Percentiles rank a stretch among this genome's conserved stretches.
phyloP scores from a whole-genome alignment of 768 basidiomycete species.

The Trametes cinnabarina region DNA sequence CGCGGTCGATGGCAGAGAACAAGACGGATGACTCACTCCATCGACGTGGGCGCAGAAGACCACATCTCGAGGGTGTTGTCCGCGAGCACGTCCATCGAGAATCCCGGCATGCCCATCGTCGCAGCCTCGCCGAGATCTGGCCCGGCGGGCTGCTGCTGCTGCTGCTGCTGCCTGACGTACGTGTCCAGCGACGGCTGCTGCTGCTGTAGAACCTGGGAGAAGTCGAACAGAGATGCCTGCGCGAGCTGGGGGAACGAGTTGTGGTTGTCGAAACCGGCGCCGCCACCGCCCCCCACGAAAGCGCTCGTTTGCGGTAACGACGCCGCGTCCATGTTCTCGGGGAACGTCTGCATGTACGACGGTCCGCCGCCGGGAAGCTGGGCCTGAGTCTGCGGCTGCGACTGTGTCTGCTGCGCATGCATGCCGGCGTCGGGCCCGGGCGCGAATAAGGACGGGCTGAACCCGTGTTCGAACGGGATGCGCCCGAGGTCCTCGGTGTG shows the following conservation, averaged over 20 bases:
- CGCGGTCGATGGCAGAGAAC: too few species aligned
- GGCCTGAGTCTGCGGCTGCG: too few species aligned
- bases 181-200: too few species aligned
- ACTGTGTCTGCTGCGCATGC: background rate
- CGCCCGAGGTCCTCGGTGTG: constrained; percentile 33
- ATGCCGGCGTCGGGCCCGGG: background rate
- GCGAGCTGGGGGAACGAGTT: background rate
- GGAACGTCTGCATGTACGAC: too few species aligned
- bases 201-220: background rate
- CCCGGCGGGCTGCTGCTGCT: background rate
- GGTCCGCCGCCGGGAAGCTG: too few species aligned
- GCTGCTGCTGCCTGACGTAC: too few species aligned
- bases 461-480: constrained; percentile 40
- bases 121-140: background rate
- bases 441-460: constrained; percentile 6
- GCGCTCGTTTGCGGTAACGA: background rate
- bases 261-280: background rate
- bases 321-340: background rate
- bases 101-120: constrained; percentile 16
- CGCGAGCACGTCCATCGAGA: constrained; percentile 29
- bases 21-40: constrained; percentile 47
- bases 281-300: background rate
- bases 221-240: background rate
- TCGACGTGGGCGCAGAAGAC: constrained; percentile 55
- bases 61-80: constrained; percentile 52